Evolutionary conservation across 2,329 filamentous ascomycete genomes (phyloP), one percentile per base, ranked within the genome.

Genomic region (Cordyceps javanica): DNA sequence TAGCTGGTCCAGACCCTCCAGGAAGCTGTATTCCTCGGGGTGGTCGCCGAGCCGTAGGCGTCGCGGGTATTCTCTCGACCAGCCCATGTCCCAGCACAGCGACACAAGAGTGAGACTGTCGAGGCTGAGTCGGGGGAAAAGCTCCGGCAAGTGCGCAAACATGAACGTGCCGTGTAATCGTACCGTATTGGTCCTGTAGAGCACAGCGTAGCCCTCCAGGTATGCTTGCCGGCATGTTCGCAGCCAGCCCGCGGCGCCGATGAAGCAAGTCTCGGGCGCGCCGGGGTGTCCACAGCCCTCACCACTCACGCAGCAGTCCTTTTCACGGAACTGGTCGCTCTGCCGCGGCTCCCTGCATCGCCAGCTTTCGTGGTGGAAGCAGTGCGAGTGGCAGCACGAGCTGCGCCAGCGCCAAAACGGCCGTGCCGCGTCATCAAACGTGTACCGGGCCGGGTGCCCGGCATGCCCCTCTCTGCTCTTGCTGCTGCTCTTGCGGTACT

Each of bases 341-440:
- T 21, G 19, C 26, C 30, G 25, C 13, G 39, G 51, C 39, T 6
- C 21, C 8, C 21, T 10, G 21, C 10, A 14, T 30, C 11, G 14
- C 51, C 51, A 54, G 19, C 19, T 9, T 8, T n/a, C 21, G 30
- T 45, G 51, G 19, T 23, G 38, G 39, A 44, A 45, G 51, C 51
- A 45, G 10, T n/a, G 5, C 16, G 28, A 44, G 21, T 54, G 51
- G 41, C 51, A 54, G 14, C 11, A 13, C 11, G 51, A 45, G 51
- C 51, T 54, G 21, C 51, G 51, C 51, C 51, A 54, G 51, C 41
- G 26, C 51, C 51, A 54, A 30, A 30, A 32, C 36, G 50, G 50
- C 25, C 11, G 50, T 13, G 50, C 50, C n/a, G 26, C 36, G 3
- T 14, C 16, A 25, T 53, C 50, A 14, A 28, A 53, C 26, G 23